Evolutionary conservation across 2,329 filamentous ascomycete genomes (phyloP).

Genomic region (Alternaria triticina): DNA sequence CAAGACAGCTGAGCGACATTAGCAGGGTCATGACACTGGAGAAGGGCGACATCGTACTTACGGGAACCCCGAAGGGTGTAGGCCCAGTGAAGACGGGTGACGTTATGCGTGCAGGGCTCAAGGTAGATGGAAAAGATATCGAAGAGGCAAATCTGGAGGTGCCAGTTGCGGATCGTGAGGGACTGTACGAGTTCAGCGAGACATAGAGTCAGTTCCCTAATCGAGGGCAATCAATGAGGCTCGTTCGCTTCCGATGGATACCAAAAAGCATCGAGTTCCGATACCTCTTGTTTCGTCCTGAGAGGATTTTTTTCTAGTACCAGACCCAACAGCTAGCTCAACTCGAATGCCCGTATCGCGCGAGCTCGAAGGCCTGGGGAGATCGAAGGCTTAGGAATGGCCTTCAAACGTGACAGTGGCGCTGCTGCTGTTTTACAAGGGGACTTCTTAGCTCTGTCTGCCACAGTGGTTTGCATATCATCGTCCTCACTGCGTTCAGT

Average conservation of each 20-base stretch:
- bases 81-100: conserved; percentile 85
- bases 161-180: conserved; percentile 77
- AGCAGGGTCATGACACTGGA: conserved; percentile 94
- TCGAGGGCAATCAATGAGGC: not conserved
- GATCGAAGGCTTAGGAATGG: not conserved
- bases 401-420: not conserved
- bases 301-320: too few relatives aligned
- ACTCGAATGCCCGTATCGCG: not conserved
- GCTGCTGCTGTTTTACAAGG: conserved; percentile 1
- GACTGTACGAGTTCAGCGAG: conserved; percentile 73
- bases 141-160: conserved; percentile 87
- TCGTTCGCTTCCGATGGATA: not conserved
- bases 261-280: conserved; percentile 1
- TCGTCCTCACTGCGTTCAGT: not conserved
- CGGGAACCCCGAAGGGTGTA: conserved; percentile 97
- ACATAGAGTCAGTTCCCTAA: conserved; percentile 43
- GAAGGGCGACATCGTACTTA: conserved; percentile 89
- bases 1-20: conserved; percentile 86
- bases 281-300: not conserved
- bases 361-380: not conserved
- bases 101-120: conserved; percentile 82
- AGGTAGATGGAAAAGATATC: conserved; percentile 79
- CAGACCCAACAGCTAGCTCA: not conserved
- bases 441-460: conserved; percentile 5
- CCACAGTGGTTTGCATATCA: not conserved